Conservation (phyloP, 2,329 filamentous ascomycete species). For the Beauveria rudraprayagi region DNA sequence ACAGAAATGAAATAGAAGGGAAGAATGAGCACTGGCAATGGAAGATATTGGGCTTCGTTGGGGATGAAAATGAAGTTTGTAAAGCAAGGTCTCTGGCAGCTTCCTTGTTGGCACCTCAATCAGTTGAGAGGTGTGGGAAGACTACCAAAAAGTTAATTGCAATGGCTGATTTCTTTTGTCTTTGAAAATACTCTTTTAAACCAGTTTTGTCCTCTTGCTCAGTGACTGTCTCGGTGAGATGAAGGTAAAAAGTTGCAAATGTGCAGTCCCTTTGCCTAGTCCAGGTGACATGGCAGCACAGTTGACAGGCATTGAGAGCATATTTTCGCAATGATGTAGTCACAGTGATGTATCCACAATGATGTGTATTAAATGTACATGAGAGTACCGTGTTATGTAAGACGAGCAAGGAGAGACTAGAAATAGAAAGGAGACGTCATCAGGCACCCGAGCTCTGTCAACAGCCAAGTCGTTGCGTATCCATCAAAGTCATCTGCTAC, state of each 20-base stretch:
- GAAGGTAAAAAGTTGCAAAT: not conserved
- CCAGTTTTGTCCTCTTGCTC: not conserved
- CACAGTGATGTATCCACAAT: not conserved
- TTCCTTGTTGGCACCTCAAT: conserved; percentile 27
- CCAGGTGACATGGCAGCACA: not conserved
- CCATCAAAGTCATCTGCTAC: not conserved
- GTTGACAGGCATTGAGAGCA: not conserved
- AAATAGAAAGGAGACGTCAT: conserved; percentile 2
- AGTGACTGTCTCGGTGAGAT: not conserved
- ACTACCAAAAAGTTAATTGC: conserved; percentile 36
- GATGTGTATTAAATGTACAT: conserved; percentile 6
- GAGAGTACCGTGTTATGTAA: conserved; percentile 6
- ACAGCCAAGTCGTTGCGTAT: not conserved
- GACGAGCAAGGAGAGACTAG: conserved; percentile 4
- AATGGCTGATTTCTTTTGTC: conserved; percentile 22
- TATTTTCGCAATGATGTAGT: no score
- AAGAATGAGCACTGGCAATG: conserved; percentile 5
- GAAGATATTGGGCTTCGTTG: conserved; percentile 24
- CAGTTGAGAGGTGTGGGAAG: conserved; percentile 27
- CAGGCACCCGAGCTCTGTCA: not conserved
- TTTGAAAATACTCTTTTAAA: conserved; percentile 6
- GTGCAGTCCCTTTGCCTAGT: no score
- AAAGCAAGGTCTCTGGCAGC: conserved; percentile 30
- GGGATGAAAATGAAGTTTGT: conserved; percentile 12
- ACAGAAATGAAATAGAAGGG: not conserved